Evolutionary conservation across 1,284 basidiomycete genomes (phyloP).

Genomic region (Apiotrichum gamsii): DNA sequence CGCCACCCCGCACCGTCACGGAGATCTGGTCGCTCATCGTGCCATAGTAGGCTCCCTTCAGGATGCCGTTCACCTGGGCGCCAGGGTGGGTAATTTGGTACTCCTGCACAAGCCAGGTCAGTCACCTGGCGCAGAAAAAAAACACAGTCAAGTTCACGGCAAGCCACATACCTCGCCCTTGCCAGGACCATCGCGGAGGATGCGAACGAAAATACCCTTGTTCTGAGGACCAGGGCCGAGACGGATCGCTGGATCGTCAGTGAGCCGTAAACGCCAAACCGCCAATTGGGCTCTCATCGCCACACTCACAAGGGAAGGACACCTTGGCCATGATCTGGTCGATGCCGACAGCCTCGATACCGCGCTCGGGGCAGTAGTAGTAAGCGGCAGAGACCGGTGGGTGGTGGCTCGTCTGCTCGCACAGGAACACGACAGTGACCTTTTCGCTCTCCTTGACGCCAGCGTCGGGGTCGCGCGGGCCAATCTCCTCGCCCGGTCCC

Average conservation of each 20-base stretch:
- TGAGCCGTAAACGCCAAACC: neutral
- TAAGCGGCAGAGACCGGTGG: conserved; percentile 88
- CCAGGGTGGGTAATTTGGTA: conserved; percentile 86
- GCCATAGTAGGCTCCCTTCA: conserved; percentile 70
- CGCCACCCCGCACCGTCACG: conserved; percentile 68
- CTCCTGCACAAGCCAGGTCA: too few species aligned
- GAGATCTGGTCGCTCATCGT: conserved; percentile 61
- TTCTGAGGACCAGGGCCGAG: conserved; percentile 76
- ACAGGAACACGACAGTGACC: conserved; percentile 64
- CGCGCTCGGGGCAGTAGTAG: conserved; percentile 66
- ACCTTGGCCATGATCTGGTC: conserved; percentile 93
- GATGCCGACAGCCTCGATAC: conserved; percentile 62
- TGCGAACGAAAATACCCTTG: conserved; percentile 77
- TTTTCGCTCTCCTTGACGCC: conserved; percentile 48
- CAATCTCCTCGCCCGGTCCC: conserved; percentile 43
- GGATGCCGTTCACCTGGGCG: conserved; percentile 83
- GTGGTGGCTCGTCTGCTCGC: conserved; percentile 90
- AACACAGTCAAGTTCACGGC: neutral
- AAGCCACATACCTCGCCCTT: conserved; percentile 61
- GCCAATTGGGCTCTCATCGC: neutral
- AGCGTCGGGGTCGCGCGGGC: conserved; percentile 43
- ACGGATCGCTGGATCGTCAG: conserved; percentile 53
- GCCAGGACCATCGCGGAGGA: conserved; percentile 64
- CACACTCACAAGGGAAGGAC: conserved; percentile 60
- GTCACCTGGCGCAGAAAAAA: conserved; percentile 4